These are phyloP conservation scores for Craterostigma plantagineum DNA, from an alignment of 257 asterid genomes.

Conservation along the genomic window DNA sequence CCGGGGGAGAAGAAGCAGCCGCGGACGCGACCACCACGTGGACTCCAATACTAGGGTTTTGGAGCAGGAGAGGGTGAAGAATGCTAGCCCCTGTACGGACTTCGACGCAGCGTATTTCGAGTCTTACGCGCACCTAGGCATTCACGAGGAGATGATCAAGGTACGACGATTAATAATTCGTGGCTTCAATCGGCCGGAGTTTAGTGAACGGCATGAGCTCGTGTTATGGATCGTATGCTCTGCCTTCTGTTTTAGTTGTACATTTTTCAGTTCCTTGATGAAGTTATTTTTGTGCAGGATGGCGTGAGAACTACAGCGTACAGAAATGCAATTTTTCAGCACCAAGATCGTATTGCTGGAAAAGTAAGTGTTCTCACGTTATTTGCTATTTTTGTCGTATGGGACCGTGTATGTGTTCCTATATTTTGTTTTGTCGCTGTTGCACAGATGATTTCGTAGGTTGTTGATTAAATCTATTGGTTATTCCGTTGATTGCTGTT, in stretches of 20 bases:
- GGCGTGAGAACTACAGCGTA: slow-evolving; percentile 72
- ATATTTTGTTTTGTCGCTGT: no score
- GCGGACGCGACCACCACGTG: slow-evolving; percentile 17
- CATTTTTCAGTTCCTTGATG: no score
- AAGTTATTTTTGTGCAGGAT: slow-evolving; percentile 33
- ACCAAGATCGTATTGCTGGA: slow-evolving; percentile 62
- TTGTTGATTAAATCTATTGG: no score
- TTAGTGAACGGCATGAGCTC: no score
- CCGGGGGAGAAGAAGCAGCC: slow-evolving; percentile 27
- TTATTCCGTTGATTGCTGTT: no score
- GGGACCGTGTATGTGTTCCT: no score
- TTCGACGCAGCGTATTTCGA: slow-evolving; percentile 82
- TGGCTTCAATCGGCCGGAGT: no score
- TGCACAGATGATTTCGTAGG: no score
- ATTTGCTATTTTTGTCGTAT: no score
- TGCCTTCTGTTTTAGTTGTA: no score
- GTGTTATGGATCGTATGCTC: neutral
- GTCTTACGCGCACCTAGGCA: slow-evolving; percentile 89
- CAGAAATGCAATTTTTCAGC: slow-evolving; percentile 75
- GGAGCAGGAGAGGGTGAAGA: slow-evolving; percentile 15
- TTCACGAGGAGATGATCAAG: slow-evolving; percentile 98
- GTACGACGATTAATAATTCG: no score
- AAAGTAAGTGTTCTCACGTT: slow-evolving; percentile 40
- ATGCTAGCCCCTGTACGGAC: slow-evolving; percentile 46
- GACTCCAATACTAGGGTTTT: slow-evolving; percentile 39